A percentile compares a stretch with the other conserved stretches of the same genome.
Conservation (phyloP, 352 stramenopile genomes). For the Globisporangium megalacanthum region DNA sequence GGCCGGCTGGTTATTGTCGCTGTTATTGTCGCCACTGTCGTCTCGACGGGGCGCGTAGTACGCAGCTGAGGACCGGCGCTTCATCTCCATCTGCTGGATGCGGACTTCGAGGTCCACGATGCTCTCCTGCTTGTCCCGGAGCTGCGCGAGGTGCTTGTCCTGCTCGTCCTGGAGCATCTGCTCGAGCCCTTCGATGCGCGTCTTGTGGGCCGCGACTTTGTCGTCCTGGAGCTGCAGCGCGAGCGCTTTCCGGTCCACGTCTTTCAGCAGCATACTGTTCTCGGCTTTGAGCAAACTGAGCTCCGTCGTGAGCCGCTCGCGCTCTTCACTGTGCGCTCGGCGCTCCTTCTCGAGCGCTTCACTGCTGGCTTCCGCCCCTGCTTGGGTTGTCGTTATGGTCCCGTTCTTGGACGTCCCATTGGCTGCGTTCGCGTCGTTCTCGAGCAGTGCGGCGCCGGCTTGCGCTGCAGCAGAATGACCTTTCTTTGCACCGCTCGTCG, state of each 20-base stretch:
- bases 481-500: slow-evolving; percentile 24
- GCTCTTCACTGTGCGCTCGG: slow-evolving; percentile 31
- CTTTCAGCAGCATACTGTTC: slow-evolving; percentile 68
- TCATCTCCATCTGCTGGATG: slow-evolving; percentile 55
- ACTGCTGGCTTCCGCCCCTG: slow-evolving; percentile 8
- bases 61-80: slow-evolving; percentile 44
- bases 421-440: slow-evolving; percentile 19
- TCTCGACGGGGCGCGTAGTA: slow-evolving; percentile 32
- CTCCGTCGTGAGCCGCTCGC: slow-evolving; percentile 39
- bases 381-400: not conserved
- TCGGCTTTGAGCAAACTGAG: slow-evolving; percentile 61
- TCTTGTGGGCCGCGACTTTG: slow-evolving; percentile 55
- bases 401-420: not conserved
- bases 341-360: slow-evolving; percentile 39
- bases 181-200: slow-evolving; percentile 54
- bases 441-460: slow-evolving; percentile 23
- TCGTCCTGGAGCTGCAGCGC: slow-evolving; percentile 63
- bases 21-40: slow-evolving; percentile 11
- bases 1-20: not conserved
- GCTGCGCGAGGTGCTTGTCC: slow-evolving; percentile 48
- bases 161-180: slow-evolving; percentile 55
- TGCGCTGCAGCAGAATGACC: slow-evolving; percentile 11
- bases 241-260: slow-evolving; percentile 64
- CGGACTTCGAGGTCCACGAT: slow-evolving; percentile 58
- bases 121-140: slow-evolving; percentile 70